These are phyloP conservation scores for Acidiella bohemica DNA, from an alignment of 495 filamentous ascomycete genomes.

Conservation along the genomic window DNA sequence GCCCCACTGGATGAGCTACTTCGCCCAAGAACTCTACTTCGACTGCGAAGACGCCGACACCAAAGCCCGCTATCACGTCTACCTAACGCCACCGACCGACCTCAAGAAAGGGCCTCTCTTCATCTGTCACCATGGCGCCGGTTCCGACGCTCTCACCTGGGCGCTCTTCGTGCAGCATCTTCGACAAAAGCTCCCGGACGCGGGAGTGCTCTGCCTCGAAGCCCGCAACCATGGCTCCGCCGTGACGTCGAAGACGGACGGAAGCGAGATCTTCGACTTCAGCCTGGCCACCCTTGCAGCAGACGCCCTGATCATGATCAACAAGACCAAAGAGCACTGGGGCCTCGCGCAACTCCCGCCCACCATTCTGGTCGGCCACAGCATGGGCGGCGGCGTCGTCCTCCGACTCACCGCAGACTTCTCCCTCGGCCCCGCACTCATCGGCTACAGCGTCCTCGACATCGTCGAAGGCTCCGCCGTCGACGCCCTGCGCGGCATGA, in stretches of 20 bases:
- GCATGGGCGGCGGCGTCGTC: conserved; percentile 87
- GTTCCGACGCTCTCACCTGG: conserved; percentile 79
- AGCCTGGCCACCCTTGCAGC: conserved; percentile 46
- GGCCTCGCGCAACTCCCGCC: conserved; percentile 60
- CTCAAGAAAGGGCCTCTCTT: conserved; percentile 56
- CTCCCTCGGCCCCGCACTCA: conserved; percentile 47
- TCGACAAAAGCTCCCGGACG: conserved; percentile 60
- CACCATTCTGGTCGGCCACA: conserved; percentile 81
- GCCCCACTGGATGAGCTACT: conserved; percentile 72
- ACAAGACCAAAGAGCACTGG: conserved; percentile 48
- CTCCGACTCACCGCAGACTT: conserved; percentile 63
- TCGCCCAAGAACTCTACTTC: conserved; percentile 70
- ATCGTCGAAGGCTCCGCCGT: conserved; percentile 86
- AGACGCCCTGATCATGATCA: conserved; percentile 60
- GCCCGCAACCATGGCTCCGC: conserved; percentile 80
- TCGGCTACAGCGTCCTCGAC: conserved; percentile 86
- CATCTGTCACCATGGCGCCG: conserved; percentile 80
- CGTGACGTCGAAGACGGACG: conserved; percentile 21
- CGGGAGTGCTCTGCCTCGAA: conserved; percentile 73
- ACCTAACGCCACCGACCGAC: conserved; percentile 54
- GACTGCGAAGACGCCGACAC: conserved; percentile 28
- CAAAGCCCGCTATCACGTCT: conserved; percentile 65
- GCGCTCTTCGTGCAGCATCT: conserved; percentile 66
- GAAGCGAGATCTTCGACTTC: conserved; percentile 24
- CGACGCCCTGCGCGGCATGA: conserved; percentile 92